Base-by-base conservation (phyloP, 164 flowering plant genomes). In the Aristolochia fimbriata region DNA sequence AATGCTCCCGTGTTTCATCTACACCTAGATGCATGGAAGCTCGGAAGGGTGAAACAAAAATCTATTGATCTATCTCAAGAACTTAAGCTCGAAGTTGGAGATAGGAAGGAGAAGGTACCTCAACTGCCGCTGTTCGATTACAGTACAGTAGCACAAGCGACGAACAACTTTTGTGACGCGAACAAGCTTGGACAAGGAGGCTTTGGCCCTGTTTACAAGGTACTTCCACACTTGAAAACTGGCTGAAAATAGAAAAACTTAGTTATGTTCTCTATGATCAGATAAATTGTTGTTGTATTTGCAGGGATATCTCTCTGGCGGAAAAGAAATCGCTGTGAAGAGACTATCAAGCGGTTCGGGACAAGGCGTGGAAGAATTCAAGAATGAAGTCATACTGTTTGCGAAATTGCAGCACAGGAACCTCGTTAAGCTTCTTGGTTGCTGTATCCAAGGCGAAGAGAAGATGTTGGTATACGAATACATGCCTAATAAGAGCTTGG, bases 161-260 rank as follows among this genome's bases (percentile, higher is more conserved):
- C 93, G 21, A 45, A 79, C 61, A 54, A 78, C 63, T 86, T 88
- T 58, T 76, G 78, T 22, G 59, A 63, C 21, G 67, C 59, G 55
- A 83, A 80, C 65, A 77, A 72, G 68, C 91, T 89, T 50, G 96
- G 96, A 14, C 68, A 79, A 65, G 96, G 96, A 0, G 97, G 97
- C 1, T 90, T 90, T 71, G 94, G 96, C 58, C 75, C 77, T 47
- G 97, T 89, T 47, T 85, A 81, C 70, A 87, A 80, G 94, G 97
- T 89, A 37, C 15, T 33, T 37, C 4, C 11, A 37, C 10, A 37
- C 12, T 37, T 7, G 30, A 37, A 7, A 5, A 37, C 43, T 6
- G 43, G 9, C 12, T 3, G 10, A 37, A 7, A 37, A 37, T 37
- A 7, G 10, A 37, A 7, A 37, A 7, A 37, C 43, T 37, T 10